A percentile compares a stretch with the other conserved stretches of the same genome.
phyloP scores from a whole-genome alignment of 805 yeast genomes.

The Cyberlindnera misumaiensis region DNA sequence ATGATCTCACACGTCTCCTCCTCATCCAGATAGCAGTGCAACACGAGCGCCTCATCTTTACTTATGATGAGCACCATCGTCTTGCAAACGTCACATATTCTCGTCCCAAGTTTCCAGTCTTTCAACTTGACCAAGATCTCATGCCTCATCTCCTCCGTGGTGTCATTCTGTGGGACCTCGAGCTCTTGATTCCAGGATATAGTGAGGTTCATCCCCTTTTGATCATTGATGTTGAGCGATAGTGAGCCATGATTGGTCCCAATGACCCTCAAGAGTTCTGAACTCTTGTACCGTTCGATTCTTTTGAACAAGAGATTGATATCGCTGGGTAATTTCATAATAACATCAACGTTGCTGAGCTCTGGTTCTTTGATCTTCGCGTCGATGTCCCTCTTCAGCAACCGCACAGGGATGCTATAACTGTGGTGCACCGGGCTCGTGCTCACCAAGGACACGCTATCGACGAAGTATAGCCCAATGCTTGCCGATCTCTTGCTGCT shows the following conservation, averaged over 20 bases:
- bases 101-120: slow-evolving; percentile 66
- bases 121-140: slow-evolving; percentile 46
- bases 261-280: slow-evolving; percentile 42
- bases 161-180: slow-evolving; percentile 26
- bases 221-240: slow-evolving; percentile 48
- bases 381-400: slow-evolving; percentile 49
- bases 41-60: slow-evolving; percentile 50
- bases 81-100: slow-evolving; percentile 53
- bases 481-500: slow-evolving; percentile 37
- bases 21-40: slow-evolving; percentile 63
- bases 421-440: slow-evolving; percentile 51
- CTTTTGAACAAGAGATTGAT: slow-evolving; percentile 50
- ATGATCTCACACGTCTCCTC: slow-evolving; percentile 58
- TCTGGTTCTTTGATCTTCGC: slow-evolving; percentile 57
- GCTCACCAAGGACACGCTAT: slow-evolving; percentile 33
- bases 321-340: slow-evolving; percentile 42
- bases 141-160: slow-evolving; percentile 25
- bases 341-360: slow-evolving; percentile 44
- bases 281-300: slow-evolving; percentile 55
- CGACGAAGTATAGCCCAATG: slow-evolving; percentile 49
- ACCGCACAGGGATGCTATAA: slow-evolving; percentile 63
- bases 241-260: slow-evolving; percentile 45
- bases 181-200: slow-evolving; percentile 54
- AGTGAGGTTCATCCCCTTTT: slow-evolving; percentile 42
- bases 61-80: slow-evolving; percentile 54